phyloP scores from a whole-genome alignment of 192 early-diverging fungal species.

The Backusella psychrophila region DNA sequence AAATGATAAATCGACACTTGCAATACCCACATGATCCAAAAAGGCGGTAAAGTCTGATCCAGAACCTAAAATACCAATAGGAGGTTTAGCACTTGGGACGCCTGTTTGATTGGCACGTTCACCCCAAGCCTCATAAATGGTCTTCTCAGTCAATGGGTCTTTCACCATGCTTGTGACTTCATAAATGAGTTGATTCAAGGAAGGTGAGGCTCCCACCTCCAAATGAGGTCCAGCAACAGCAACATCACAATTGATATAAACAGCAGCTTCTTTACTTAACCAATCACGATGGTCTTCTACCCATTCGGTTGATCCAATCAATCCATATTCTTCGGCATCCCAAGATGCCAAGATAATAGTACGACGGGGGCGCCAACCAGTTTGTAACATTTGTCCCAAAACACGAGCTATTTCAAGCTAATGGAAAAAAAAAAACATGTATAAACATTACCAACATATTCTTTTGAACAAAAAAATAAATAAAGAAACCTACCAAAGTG shows the following conservation, averaged over 20 bases:
- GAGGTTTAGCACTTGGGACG: slow-evolving; percentile 9
- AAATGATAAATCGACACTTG: slow-evolving; percentile 55
- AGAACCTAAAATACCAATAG: slow-evolving; percentile 38
- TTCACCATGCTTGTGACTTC: slow-evolving; percentile 46
- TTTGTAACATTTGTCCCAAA: slow-evolving; percentile 53
- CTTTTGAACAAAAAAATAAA: background rate
- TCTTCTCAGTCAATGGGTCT: slow-evolving; percentile 43
- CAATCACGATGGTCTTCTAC: slow-evolving; percentile 62
- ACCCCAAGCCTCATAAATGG: slow-evolving; percentile 52
- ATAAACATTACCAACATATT: background rate
- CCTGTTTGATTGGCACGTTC: background rate
- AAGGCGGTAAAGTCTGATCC: slow-evolving; percentile 62
- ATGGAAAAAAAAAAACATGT: background rate
- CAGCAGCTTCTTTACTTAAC: slow-evolving; percentile 52
- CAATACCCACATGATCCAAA: slow-evolving; percentile 59
- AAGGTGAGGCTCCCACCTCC: slow-evolving; percentile 47
- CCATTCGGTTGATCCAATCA: slow-evolving; percentile 70
- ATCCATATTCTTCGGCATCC: slow-evolving; percentile 69
- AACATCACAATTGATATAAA: slow-evolving; percentile 60
- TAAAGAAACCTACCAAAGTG: slow-evolving; percentile 33
- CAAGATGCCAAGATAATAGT: slow-evolving; percentile 64
- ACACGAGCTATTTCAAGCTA: slow-evolving; percentile 52
- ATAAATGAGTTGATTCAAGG: slow-evolving; percentile 45
- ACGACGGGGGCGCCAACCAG: slow-evolving; percentile 63
- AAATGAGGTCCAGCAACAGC: slow-evolving; percentile 54